Conservation (phyloP, 1,139 yeast genomes). For the Saccharomycopsis hybrid region DNA sequence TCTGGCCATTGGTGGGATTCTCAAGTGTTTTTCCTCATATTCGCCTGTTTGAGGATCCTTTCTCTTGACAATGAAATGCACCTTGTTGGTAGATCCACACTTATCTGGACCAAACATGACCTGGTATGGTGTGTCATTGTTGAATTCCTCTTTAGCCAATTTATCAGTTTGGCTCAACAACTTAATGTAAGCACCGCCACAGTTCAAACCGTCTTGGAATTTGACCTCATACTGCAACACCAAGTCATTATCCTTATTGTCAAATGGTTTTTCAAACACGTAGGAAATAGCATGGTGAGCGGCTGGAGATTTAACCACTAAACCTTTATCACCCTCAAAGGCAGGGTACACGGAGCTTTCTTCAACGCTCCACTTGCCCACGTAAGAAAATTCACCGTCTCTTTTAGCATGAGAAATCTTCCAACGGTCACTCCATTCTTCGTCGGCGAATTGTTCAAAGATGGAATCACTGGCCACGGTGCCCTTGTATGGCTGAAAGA, state of each 20-base stretch:
- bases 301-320: conserved; percentile 69
- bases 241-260: conserved; percentile 53
- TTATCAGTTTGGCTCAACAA: conserved; percentile 49
- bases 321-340: conserved; percentile 57
- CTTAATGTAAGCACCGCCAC: conserved; percentile 89
- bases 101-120: conserved; percentile 94
- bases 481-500: conserved; percentile 9
- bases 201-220: conserved; percentile 64
- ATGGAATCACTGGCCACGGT: conserved; percentile 36
- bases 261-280: conserved; percentile 46
- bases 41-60: conserved; percentile 48
- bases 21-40: conserved; percentile 62
- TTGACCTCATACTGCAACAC: conserved; percentile 88
- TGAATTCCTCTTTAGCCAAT: conserved; percentile 39
- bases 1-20: conserved; percentile 61
- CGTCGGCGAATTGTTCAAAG: conserved; percentile 61
- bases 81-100: conserved; percentile 75
- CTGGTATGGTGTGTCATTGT: conserved; percentile 64
- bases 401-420: conserved; percentile 52
- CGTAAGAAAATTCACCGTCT: conserved; percentile 47
- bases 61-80: conserved; percentile 67
- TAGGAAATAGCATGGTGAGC: conserved; percentile 75
- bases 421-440: conserved; percentile 51
- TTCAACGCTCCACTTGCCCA: conserved; percentile 70
- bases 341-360: conserved; percentile 54